A percentile compares a stretch with the other conserved stretches of the same genome.
Evolutionary conservation across 2,329 filamentous ascomycete genomes (phyloP).

Genomic region (Hypocrella siamensis): DNA sequence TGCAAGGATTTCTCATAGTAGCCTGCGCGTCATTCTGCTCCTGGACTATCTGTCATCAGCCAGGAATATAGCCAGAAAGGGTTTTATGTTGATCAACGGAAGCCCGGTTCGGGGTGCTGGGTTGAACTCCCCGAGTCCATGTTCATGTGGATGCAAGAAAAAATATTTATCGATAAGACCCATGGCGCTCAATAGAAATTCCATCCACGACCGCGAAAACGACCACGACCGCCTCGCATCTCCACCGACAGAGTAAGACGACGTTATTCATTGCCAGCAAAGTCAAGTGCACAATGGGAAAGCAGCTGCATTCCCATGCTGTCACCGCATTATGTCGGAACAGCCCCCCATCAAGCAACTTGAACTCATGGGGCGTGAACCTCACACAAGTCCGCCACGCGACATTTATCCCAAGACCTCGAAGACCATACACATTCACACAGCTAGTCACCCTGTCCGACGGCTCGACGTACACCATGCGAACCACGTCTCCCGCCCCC

Average conservation of each 20-base stretch:
- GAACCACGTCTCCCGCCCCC: constrained; percentile 56
- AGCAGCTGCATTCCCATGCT: constrained; percentile 11
- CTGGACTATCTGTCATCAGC: too few relatives aligned
- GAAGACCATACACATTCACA: constrained; percentile 92
- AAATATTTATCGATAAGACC: constrained; percentile 5
- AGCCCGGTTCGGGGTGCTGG: too few relatives aligned
- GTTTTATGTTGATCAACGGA: neutral
- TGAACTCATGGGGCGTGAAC: too few relatives aligned
- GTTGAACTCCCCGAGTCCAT: too few relatives aligned
- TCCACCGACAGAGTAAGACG: too few relatives aligned
- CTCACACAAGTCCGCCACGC: constrained; percentile 69
- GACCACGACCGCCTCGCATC: too few relatives aligned
- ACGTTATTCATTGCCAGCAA: too few relatives aligned
- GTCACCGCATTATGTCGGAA: constrained; percentile 14
- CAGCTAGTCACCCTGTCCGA: constrained; percentile 88
- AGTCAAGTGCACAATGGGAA: constrained; percentile 17
- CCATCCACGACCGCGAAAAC: too few relatives aligned
- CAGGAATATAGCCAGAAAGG: too few relatives aligned
- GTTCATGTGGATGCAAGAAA: too few relatives aligned
- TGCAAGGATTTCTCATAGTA: constrained; percentile 7
- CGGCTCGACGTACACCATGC: constrained; percentile 68
- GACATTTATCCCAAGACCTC: constrained; percentile 73
- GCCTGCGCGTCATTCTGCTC: constrained; percentile 6
- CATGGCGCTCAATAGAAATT: neutral
- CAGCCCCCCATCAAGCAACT: constrained; percentile 9